These are phyloP conservation scores for Gypsophila paniculata DNA, from an alignment of 179 eudicot species.

Conservation along the genomic window DNA sequence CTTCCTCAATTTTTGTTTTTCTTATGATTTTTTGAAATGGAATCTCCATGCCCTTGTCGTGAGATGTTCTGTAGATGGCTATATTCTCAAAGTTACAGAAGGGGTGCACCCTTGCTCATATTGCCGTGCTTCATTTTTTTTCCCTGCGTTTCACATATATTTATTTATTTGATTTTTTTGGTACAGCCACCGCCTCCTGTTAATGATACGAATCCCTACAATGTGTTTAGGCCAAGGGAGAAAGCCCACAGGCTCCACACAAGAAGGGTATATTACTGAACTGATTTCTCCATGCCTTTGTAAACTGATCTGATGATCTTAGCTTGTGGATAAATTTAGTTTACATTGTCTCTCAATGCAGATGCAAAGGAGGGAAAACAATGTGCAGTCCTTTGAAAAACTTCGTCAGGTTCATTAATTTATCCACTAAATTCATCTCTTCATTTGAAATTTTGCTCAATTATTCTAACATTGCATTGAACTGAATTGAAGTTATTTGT, in stretches of 20 bases:
- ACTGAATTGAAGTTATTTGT: not conserved
- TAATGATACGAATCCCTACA: slow-evolving; percentile 95
- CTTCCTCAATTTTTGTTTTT: not conserved
- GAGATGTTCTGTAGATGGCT: too few relatives aligned
- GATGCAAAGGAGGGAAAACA: slow-evolving; percentile 99
- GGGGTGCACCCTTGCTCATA: not conserved
- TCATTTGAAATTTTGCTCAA: not conserved
- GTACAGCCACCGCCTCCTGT: slow-evolving; percentile 96
- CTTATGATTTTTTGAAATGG: not conserved
- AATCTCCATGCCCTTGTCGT: not conserved
- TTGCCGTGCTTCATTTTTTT: not conserved
- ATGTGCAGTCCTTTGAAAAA: slow-evolving; percentile 96
- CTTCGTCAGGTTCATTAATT: slow-evolving; percentile 62
- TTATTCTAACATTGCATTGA: not conserved
- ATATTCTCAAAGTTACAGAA: not conserved
- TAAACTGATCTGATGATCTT: not conserved
- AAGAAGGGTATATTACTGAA: slow-evolving; percentile 60
- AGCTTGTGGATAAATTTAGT: not conserved
- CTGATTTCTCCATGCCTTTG: slow-evolving; percentile 1
- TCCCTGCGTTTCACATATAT: not conserved
- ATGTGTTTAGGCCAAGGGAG: slow-evolving; percentile 97
- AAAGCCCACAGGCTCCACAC: slow-evolving; percentile 95
- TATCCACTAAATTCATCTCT: not conserved
- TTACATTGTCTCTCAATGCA: slow-evolving; percentile 19
- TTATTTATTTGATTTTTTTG: slow-evolving; percentile 7